phyloP scores from a whole-genome alignment of 495 filamentous ascomycete species.

The Xeromyces bisporus region DNA sequence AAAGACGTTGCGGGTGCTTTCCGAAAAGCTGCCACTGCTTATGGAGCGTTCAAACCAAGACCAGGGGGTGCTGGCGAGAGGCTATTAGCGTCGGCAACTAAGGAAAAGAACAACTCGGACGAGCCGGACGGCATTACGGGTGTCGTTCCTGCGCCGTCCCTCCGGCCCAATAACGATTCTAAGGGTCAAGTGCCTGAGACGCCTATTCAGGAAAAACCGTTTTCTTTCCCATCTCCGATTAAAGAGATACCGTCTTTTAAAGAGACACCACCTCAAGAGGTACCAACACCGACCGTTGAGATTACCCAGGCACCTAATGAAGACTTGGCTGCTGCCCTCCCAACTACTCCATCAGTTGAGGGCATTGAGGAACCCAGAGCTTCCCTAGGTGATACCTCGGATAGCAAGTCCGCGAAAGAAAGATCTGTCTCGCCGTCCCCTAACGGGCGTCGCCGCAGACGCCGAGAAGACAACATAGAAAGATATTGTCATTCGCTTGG shows the following conservation, averaged over 20 bases:
- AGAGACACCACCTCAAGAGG: constrained; percentile 6
- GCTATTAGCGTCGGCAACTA: constrained; percentile 34
- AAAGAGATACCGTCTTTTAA: neutral
- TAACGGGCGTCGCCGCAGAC: constrained; percentile 37
- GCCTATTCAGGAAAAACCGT: constrained; percentile 5
- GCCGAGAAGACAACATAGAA: constrained; percentile 54
- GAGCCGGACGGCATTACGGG: constrained; percentile 77
- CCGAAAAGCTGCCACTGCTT: constrained; percentile 69
- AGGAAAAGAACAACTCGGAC: constrained; percentile 34
- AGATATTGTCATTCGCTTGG: constrained; percentile 66
- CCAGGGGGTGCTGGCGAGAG: constrained; percentile 67
- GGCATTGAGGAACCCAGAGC: constrained; percentile 20
- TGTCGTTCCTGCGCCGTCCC: constrained; percentile 62
- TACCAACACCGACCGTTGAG: constrained; percentile 26
- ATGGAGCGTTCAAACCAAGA: constrained; percentile 68
- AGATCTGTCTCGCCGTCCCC: constrained; percentile 24
- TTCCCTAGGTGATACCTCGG: constrained; percentile 9
- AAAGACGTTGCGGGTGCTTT: constrained; percentile 62
- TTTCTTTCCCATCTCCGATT: constrained; percentile 2
- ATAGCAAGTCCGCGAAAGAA: constrained; percentile 9
- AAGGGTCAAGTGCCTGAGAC: constrained; percentile 9
- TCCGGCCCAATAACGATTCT: constrained; percentile 19
- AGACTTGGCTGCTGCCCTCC: constrained; percentile 13
- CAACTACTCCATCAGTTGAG: too few species aligned
- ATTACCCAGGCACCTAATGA: constrained; percentile 17